A percentile compares a stretch with the other conserved stretches of the same genome.
Conservation (phyloP, 768 basidiomycete genomes). For the Tricholoma matsutake region DNA sequence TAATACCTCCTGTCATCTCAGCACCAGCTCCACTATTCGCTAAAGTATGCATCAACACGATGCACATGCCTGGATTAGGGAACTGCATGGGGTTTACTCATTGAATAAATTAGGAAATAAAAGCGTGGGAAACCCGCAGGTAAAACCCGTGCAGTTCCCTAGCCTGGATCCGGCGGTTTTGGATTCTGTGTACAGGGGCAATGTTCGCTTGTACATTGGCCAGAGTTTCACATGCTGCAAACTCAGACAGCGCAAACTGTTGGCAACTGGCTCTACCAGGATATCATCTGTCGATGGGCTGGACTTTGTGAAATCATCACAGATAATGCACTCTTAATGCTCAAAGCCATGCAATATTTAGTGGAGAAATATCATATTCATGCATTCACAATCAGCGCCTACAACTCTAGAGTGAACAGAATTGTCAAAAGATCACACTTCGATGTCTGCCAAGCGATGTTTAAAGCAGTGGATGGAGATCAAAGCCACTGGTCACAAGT, state of each 20-base stretch:
- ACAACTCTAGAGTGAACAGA: slow-evolving; percentile 34
- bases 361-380: neutral
- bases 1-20: slow-evolving; percentile 21
- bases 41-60: slow-evolving; percentile 35
- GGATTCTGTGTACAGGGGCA: slow-evolving; percentile 24
- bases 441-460: slow-evolving; percentile 30
- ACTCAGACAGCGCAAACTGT: no score
- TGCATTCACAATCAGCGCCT: slow-evolving; percentile 29
- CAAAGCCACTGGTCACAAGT: slow-evolving; percentile 27
- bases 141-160: no score
- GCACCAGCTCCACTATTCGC: slow-evolving; percentile 22
- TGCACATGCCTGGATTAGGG: slow-evolving; percentile 31
- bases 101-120: no score
- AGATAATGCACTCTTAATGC: slow-evolving; percentile 36
- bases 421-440: slow-evolving; percentile 22
- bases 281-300: slow-evolving; percentile 39
- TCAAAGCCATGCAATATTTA: neutral
- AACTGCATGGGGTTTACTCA: no score
- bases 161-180: no score
- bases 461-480: slow-evolving; percentile 32
- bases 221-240: slow-evolving; percentile 17
- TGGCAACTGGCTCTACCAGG: slow-evolving; percentile 26
- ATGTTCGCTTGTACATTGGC: slow-evolving; percentile 17
- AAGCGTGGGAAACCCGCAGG: no score
- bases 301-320: slow-evolving; percentile 34